Conservation (phyloP, 345 rosid genomes). For the Corymbia maculata region DNA sequence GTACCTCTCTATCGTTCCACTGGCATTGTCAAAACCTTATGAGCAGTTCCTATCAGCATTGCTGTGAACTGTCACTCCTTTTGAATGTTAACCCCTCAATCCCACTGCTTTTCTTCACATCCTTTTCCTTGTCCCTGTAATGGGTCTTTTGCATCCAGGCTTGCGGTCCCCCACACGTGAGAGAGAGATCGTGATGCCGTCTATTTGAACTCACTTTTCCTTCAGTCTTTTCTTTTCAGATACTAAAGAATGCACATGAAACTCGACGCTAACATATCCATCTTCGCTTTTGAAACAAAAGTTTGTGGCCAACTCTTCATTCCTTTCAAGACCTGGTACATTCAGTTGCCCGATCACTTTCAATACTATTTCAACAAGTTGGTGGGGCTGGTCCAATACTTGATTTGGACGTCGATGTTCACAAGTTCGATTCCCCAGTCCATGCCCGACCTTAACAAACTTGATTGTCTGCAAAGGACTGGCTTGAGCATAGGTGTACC, state of each 20-base stretch:
- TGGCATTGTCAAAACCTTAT: background rate
- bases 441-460: background rate
- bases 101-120: background rate
- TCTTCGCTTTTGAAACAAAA: background rate
- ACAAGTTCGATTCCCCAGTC: background rate
- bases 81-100: background rate
- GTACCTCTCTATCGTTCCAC: background rate
- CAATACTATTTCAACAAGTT: background rate
- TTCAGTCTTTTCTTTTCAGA: background rate
- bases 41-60: constrained; percentile 12
- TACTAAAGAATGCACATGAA: background rate
- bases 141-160: background rate
- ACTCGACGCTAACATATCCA: background rate
- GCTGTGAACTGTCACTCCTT: constrained; percentile 3
- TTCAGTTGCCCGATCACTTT: background rate
- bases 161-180: background rate
- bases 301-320: background rate
- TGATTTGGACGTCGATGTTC: background rate
- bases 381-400: background rate
- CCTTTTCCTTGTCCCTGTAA: background rate
- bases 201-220: background rate
- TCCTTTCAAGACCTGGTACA: background rate
- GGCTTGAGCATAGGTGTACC: background rate
- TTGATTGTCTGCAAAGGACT: background rate
- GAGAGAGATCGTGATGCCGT: background rate